Conservation (phyloP, 2,329 filamentous ascomycete species). For the Aspergillus cejpii region DNA sequence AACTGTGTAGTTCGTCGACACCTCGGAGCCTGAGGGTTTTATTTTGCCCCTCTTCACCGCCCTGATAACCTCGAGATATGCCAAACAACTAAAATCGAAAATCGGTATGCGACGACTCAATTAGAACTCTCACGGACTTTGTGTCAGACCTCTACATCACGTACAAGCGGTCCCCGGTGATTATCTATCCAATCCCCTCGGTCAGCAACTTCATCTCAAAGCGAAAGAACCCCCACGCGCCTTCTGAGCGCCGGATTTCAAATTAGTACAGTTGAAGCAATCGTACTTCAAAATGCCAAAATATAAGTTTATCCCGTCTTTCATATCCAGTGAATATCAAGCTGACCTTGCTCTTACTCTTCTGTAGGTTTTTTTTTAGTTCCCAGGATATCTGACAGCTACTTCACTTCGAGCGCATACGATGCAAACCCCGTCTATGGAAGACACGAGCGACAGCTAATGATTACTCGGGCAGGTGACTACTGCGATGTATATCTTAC, state of each 20-base stretch:
- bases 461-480: conserved; percentile 52
- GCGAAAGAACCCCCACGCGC: too few species aligned
- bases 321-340: conserved; percentile 4
- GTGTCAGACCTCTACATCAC: not conserved
- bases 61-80: conserved; percentile 4
- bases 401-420: not conserved
- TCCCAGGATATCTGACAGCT: not conserved
- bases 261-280: conserved; percentile 4
- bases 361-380: conserved; percentile 51
- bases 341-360: conserved; percentile 54
- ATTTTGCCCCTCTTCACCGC: conserved; percentile 8
- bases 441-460: conserved; percentile 1
- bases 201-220: too few species aligned
- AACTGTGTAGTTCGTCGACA: too few species aligned
- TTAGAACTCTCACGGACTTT: not conserved
- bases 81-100: not conserved
- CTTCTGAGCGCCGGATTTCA: conserved; percentile 12
- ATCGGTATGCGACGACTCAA: conserved; percentile 1
- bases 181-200: too few species aligned
- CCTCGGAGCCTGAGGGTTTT: conserved; percentile 4
- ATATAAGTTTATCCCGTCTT: conserved; percentile 57
- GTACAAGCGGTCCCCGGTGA: not conserved
- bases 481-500: conserved; percentile 99
- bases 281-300: conserved; percentile 64
- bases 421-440: not conserved